Conservation (phyloP, 169 alveolate species). For the Eimeria tenella region DNA sequence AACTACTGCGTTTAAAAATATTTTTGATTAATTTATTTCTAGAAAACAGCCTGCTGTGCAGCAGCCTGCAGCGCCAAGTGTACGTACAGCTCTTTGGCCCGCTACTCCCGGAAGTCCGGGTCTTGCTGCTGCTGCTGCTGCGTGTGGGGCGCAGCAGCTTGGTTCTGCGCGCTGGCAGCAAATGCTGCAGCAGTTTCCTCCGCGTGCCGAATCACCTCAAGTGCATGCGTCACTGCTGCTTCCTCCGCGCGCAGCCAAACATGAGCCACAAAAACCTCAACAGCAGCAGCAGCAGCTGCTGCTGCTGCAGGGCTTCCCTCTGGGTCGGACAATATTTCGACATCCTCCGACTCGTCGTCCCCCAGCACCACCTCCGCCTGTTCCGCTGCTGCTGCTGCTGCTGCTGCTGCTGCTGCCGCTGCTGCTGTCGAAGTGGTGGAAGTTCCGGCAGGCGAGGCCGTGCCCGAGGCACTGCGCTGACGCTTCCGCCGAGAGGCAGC, state of each 20-base stretch:
- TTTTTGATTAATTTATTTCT: too few species aligned
- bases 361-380: background rate
- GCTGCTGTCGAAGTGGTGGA: background rate
- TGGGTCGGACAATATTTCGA: background rate
- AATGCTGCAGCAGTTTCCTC: constrained; percentile 41
- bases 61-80: too few species aligned
- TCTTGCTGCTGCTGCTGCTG: background rate
- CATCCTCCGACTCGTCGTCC: background rate
- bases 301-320: background rate
- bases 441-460: background rate
- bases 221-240: constrained; percentile 19
- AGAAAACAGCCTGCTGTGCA: too few species aligned
- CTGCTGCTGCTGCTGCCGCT: constrained; percentile 35
- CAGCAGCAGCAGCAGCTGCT: background rate
- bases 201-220: constrained; percentile 1
- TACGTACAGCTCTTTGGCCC: too few species aligned
- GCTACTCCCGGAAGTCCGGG: too few species aligned
- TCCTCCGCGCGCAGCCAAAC: constrained; percentile 35
- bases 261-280: background rate
- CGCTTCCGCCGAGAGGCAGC: background rate
- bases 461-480: background rate
- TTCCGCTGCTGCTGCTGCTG: constrained; percentile 4
- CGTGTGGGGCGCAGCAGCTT: background rate
- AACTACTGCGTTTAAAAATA: too few species aligned
- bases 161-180: background rate